Evolutionary conservation across 2,329 filamentous ascomycete species (phyloP), one percentile per base, ranked within the genome.

Genomic region (Penicillium verrucosum): DNA sequence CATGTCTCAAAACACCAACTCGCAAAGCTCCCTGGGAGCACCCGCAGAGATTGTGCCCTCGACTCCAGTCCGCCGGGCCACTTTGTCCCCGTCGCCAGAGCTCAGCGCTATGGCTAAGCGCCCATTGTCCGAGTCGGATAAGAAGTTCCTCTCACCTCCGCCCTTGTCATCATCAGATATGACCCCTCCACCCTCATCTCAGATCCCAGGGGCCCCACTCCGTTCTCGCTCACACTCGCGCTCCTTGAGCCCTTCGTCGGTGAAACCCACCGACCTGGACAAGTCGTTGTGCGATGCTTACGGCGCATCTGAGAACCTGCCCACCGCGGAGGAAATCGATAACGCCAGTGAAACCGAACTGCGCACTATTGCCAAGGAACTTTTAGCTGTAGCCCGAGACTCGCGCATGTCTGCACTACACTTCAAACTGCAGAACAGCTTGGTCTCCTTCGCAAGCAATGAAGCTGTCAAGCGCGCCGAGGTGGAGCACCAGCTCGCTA

Each of bases 401-500:
- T 81, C 85, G 54, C 90, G 94, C 68, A 92, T 92, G 79, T 89
- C 92, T 57, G 87, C 89, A 16, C 89, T 92, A 32, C 92, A 97
- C 72, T 89, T 94, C 77, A 95, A 94, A 75, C 79, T 97, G 53
- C 93, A 97, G 72, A 89, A 92, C 70, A 92, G 88, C 65, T 83
- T 97, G 68, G 82, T 96, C 29, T 86, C 85, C 50, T 86, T 97
- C 62, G 90, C 96, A 68, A 92, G 89, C 53, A 86, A 88, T 47
- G 91, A 96, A 65, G 88, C 92, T 30, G 85, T 90, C 10, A 92
- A 95, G 74, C 86, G 92, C 27, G 91, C 93, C 64, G 89, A 87
- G 36, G 92, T 97, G 5, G 93, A 97, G 74, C 89, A 96, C 66
- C 89, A 94, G 62, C 92, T 97, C 84, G 89, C 88, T n/a, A 85